Evolutionary conservation across 2,329 filamentous ascomycete genomes (phyloP), one percentile per base, ranked within the genome.

Genomic region (Aspergillus caelatus): DNA sequence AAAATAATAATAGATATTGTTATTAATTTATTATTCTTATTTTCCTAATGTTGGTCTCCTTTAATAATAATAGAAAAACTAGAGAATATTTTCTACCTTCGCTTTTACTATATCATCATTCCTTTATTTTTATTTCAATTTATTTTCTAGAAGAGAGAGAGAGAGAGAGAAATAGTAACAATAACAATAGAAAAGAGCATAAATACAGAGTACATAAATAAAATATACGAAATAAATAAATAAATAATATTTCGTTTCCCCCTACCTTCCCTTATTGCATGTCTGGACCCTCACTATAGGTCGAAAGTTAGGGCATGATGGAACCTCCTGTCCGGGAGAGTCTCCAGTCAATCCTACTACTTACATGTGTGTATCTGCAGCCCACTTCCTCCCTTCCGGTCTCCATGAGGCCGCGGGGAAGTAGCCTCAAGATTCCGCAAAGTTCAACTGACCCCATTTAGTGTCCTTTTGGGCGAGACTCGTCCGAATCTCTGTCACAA

Each of bases 401-500:
- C 56, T 50, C 63, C 56, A 68, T 64, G 64, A 65, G 66, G 62
- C 43, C 61, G 67, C 68, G 67, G 65, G 70, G 70, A 71, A 69
- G 60, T 45, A 61, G n/a, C 26, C 61, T 56, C 56, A 63, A 61
- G 60, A 58, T 67, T 69, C 66, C 70, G 62, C 64, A 70, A 50
- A 71, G 66, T 72, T 73, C 66, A 64, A 69, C 65, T 45, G 46
- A 21, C 48, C 45, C 48, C 28, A 52, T 52, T 52, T 52, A 52
- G 48, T 52, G 48, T 52, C 48, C 28, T 52, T 52, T 34, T 7
- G 16, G 16, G 16, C 4, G 48, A 52, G 48, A 52, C 48, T 52
- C 48, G 48, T 52, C 43, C 41, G 62, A 62, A 26, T 66, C 65
- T 75, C 73, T 76, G 74, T 77, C 74, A 77, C 71, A 77, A 74